Evolutionary conservation across 1,139 yeast genomes (phyloP).

Genomic region (Geotrichum restrictum): DNA sequence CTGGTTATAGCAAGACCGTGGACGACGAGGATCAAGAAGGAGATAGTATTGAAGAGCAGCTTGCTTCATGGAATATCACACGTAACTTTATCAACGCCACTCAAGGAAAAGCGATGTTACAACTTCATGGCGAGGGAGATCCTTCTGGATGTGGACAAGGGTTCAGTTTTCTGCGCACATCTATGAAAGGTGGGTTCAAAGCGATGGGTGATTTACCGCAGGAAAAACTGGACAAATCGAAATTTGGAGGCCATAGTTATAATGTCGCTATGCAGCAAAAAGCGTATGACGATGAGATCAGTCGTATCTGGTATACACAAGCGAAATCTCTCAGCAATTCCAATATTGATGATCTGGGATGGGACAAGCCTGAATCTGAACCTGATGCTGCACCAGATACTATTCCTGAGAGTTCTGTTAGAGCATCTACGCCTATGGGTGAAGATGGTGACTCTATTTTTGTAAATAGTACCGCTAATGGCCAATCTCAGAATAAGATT

Average conservation of each 20-base stretch:
- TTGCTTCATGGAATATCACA: constrained; percentile 91
- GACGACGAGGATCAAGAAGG: constrained; percentile 48
- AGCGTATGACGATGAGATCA: constrained; percentile 86
- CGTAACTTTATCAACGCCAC: constrained; percentile 89
- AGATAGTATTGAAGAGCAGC: constrained; percentile 69
- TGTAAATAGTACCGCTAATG: constrained; percentile 32
- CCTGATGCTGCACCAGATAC: constrained; percentile 21
- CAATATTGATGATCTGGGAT: constrained; percentile 32
- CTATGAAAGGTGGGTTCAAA: constrained; percentile 91
- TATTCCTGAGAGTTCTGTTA: background rate
- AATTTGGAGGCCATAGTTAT: constrained; percentile 62
- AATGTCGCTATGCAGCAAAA: constrained; percentile 86
- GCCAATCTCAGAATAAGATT: constrained; percentile 42
- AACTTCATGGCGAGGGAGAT: constrained; percentile 94
- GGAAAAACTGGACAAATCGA: constrained; percentile 44
- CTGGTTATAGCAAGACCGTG: constrained; percentile 50
- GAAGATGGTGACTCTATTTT: constrained; percentile 40
- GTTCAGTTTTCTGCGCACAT: constrained; percentile 81
- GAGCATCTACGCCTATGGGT: constrained; percentile 14
- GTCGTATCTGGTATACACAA: constrained; percentile 88
- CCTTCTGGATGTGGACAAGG: constrained; percentile 91
- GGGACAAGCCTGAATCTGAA: constrained; percentile 40
- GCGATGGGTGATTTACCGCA: constrained; percentile 51
- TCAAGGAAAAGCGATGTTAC: constrained; percentile 95
- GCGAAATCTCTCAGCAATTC: constrained; percentile 55